Percentiles rank a stretch among this genome's conserved stretches.
These are phyloP conservation scores for Mycogone perniciosa DNA, from an alignment of 2,329 filamentous ascomycete genomes.

Conservation along the genomic window DNA sequence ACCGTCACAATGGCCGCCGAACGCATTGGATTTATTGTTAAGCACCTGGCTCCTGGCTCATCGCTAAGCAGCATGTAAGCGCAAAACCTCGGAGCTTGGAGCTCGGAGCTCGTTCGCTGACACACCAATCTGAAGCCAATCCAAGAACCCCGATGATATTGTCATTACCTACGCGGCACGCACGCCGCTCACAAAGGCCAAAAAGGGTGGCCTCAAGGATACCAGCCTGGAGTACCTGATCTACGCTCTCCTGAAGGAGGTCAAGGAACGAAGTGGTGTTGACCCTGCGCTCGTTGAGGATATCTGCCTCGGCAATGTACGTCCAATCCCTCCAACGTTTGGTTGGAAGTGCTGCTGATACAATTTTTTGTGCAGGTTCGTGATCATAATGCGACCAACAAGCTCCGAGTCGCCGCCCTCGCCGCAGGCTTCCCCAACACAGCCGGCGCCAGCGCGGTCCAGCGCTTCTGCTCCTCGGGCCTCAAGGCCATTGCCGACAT, in stretches of 20 bases:
- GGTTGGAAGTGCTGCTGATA: constrained; percentile 4
- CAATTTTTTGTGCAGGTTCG: constrained; percentile 52
- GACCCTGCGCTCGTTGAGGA: constrained; percentile 81
- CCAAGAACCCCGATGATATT: constrained; percentile 91
- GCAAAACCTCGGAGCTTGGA: background rate
- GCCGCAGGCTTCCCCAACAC: constrained; percentile 94
- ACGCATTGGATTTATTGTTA: constrained; percentile 80
- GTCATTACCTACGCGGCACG: constrained; percentile 91
- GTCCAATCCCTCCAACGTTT: background rate
- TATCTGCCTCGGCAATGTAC: constrained; percentile 85
- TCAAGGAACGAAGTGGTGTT: constrained; percentile 64
- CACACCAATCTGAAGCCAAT: constrained; percentile 53
- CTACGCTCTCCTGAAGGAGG: constrained; percentile 74
- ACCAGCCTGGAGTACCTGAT: constrained; percentile 81
- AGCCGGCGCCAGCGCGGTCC: constrained; percentile 70
- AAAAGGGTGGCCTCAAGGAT: constrained; percentile 94
- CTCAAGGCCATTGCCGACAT: constrained; percentile 95
- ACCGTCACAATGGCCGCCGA: constrained; percentile 65
- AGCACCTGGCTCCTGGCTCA: constrained; percentile 71
- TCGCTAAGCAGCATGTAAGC: constrained; percentile 72
- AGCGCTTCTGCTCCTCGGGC: constrained; percentile 96
- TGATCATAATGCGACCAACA: constrained; percentile 82
- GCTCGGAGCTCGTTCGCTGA: constrained; percentile 1
- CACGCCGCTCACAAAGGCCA: constrained; percentile 80
- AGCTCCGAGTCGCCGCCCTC: constrained; percentile 79